These are phyloP conservation scores for Pythium vanterpoolii DNA, from an alignment of 352 stramenopile species.

Conservation along the genomic window DNA sequence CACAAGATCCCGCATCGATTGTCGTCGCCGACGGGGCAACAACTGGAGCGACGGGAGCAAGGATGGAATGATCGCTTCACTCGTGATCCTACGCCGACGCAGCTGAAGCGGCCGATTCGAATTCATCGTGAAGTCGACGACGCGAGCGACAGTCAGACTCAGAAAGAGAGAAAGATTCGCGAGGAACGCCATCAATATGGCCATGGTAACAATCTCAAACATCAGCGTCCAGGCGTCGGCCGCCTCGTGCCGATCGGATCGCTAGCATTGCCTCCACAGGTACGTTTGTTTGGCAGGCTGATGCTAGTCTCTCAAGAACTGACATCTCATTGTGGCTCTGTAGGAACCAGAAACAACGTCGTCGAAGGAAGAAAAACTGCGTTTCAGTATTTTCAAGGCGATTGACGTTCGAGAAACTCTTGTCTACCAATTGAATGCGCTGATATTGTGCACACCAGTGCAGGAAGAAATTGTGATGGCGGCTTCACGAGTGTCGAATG, in stretches of 20 bases:
- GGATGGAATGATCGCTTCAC: conserved; percentile 77
- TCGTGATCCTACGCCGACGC: conserved; percentile 39
- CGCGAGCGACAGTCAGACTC: background rate
- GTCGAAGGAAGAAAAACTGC: conserved; percentile 68
- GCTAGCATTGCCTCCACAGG: conserved; percentile 25
- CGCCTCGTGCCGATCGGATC: conserved; percentile 35
- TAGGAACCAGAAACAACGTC: conserved; percentile 24
- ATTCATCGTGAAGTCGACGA: conserved; percentile 15
- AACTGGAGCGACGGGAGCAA: conserved; percentile 60
- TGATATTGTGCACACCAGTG: conserved; percentile 67
- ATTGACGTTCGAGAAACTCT: conserved; percentile 67
- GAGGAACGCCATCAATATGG: conserved; percentile 60
- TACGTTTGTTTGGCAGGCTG: conserved; percentile 21
- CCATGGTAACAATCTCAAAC: background rate
- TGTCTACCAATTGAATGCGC: conserved; percentile 64
- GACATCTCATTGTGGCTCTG: background rate
- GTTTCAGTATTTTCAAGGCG: conserved; percentile 59
- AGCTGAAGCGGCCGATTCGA: conserved; percentile 41
- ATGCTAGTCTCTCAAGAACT: background rate
- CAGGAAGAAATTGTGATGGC: conserved; percentile 54
- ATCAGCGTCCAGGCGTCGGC: conserved; percentile 14
- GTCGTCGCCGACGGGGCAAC: conserved; percentile 39
- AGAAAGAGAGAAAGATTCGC: conserved; percentile 48
- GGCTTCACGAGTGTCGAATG: conserved; percentile 30
- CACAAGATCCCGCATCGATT: conserved; percentile 29